phyloP scores from a whole-genome alignment of 2,329 filamentous ascomycete species.

The Cladosporium sp. region DNA sequence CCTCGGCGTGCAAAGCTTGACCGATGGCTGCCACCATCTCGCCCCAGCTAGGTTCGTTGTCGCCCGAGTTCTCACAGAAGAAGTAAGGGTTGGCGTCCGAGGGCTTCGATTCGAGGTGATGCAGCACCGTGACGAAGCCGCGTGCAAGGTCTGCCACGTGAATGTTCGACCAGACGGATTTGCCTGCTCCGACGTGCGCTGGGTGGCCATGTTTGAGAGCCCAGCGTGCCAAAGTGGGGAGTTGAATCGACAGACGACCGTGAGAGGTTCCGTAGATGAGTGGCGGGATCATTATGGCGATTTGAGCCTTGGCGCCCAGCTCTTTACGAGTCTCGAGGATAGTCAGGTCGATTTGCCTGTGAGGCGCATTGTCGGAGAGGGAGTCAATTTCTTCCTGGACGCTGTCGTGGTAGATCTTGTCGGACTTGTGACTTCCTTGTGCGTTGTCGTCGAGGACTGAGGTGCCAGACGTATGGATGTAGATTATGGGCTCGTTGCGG shows the following conservation, averaged over 20 bases:
- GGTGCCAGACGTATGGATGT: constrained; percentile 48
- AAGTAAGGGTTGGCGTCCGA: constrained; percentile 45
- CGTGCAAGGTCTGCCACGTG: constrained; percentile 48
- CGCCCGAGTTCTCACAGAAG: constrained; percentile 43
- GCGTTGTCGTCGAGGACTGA: constrained; percentile 38
- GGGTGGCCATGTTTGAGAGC: constrained; percentile 47
- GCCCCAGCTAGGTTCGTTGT: constrained; percentile 42
- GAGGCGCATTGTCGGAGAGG: constrained; percentile 40
- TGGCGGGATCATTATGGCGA: constrained; percentile 47
- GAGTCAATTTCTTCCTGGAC: constrained; percentile 38
- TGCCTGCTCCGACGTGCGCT: constrained; percentile 43
- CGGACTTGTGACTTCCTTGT: constrained; percentile 31
- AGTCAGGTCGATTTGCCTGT: constrained; percentile 44
- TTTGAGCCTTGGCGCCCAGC: constrained; percentile 39
- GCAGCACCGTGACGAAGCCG: constrained; percentile 44
- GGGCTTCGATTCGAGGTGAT: constrained; percentile 37
- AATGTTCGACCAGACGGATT: constrained; percentile 39
- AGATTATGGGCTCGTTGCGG: constrained; percentile 39
- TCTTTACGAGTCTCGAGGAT: constrained; percentile 37
- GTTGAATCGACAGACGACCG: constrained; percentile 43
- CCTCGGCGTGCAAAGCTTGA: constrained; percentile 33
- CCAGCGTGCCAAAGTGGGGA: constrained; percentile 46
- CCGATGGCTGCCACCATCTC: constrained; percentile 39
- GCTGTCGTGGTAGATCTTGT: constrained; percentile 43
- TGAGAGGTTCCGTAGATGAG: constrained; percentile 42